Evolutionary conservation across 2,329 filamentous ascomycete species (phyloP).

Genomic region (Clarireedia sp.): DNA sequence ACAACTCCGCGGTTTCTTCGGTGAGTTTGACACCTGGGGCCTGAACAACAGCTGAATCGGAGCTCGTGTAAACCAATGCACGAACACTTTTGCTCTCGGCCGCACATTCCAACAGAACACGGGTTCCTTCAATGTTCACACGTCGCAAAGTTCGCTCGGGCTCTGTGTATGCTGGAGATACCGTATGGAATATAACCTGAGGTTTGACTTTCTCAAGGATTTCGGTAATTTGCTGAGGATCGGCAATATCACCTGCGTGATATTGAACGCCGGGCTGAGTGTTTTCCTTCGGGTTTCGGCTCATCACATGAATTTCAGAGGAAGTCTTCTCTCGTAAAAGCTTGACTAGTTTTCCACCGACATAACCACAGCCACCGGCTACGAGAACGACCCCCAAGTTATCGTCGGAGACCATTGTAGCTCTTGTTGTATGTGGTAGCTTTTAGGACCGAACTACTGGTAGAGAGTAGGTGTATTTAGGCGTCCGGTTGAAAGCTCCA

Average conservation of each 20-base stretch:
- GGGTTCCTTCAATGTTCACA: slow-evolving; percentile 31
- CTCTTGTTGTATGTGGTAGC: background rate
- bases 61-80: slow-evolving; percentile 31
- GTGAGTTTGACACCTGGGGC: slow-evolving; percentile 18
- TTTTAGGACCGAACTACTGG: background rate
- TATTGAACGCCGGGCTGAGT: background rate
- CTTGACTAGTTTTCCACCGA: background rate
- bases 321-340: background rate
- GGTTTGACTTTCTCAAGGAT: background rate
- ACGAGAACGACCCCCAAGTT: background rate
- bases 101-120: slow-evolving; percentile 23
- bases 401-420: background rate
- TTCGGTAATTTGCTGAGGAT: background rate
- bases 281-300: background rate
- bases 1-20: slow-evolving; percentile 23
- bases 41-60: slow-evolving; percentile 25
- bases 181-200: slow-evolving; percentile 20
- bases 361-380: background rate
- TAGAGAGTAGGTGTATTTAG: background rate
- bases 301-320: background rate
- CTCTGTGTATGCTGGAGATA: slow-evolving; percentile 25
- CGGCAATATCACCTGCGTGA: background rate
- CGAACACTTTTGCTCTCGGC: slow-evolving; percentile 14
- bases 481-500: no score
- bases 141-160: slow-evolving; percentile 17